Evolutionary conservation across 106 monocot species (phyloP), one percentile per base, ranked within the genome.

Genomic region (Dendrobium officinale): DNA sequence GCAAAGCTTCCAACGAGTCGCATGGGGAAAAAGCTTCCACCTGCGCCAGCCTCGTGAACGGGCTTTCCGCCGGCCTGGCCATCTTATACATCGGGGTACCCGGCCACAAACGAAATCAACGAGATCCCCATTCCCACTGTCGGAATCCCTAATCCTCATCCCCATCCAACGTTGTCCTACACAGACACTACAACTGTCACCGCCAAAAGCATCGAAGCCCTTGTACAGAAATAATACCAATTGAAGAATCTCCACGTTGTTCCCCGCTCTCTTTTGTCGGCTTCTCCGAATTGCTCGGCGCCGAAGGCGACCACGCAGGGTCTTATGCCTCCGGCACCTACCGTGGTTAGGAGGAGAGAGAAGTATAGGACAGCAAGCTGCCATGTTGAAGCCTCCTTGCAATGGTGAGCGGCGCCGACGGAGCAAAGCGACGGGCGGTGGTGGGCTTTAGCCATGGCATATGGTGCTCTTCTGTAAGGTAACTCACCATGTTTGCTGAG

Each of bases 401-500:
- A 91, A 0, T 18, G 24, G 9, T 26, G 7, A 49, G 58, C 83
- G 5, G 72, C 81, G 19, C 31, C 29, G 86, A 89, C 82, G 15
- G 49, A 24, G 86, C 95, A 95, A 18, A 83, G 84, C n/a, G 89
- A 86, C 9, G 91, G 93, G 6, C 93, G 76, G 83, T 93, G 77
- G 68, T 93, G 79, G 95, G 93, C 89, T 77, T 93, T 89, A 15
- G 84, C 79, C 17, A 89, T 77, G 95, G 95, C 88, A 95, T 80
- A 80, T 93, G 88, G 13, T 91, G 88, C 85, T 95, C 86, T 74
- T 88, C 81, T 2, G 95, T 95, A 18, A 95, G 72, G 83, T 95
- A 95, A 6, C 77, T 89, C 22, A 95, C 77, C 95, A 95, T 95
- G 93, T 95, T 95, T 1, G 95, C 89, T 8, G 86, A 80, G 81